These are phyloP conservation scores for Aspergillus heteromorphus DNA, from an alignment of 495 filamentous ascomycete genomes.

Conservation along the genomic window DNA sequence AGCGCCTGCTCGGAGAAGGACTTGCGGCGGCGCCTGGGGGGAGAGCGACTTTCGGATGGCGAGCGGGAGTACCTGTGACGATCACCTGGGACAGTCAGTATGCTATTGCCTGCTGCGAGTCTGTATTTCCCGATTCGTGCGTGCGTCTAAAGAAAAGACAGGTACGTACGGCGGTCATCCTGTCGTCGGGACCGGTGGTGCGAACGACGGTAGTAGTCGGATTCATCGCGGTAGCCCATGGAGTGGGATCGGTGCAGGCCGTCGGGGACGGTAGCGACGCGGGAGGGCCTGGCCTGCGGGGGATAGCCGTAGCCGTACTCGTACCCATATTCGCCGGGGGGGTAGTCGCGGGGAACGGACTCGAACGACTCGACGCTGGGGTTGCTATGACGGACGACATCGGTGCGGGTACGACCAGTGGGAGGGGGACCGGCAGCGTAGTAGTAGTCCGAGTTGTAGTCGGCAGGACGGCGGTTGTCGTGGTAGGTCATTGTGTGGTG, in stretches of 20 bases:
- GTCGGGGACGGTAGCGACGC: slow-evolving; percentile 24
- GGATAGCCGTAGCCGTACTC: slow-evolving; percentile 45
- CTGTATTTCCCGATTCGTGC: too few species aligned
- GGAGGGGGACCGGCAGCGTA: slow-evolving; percentile 17
- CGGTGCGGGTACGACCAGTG: slow-evolving; percentile 22
- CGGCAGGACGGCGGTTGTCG: slow-evolving; percentile 33
- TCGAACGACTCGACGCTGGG: slow-evolving; percentile 61
- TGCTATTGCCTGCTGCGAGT: neutral
- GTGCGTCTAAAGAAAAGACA: neutral
- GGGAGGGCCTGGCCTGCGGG: slow-evolving; percentile 32
- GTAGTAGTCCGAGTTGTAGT: slow-evolving; percentile 30
- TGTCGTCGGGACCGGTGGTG: slow-evolving; percentile 48
- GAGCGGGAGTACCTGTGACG: slow-evolving; percentile 37
- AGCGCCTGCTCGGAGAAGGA: slow-evolving; percentile 69
- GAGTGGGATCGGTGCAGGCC: slow-evolving; percentile 38
- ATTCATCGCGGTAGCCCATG: slow-evolving; percentile 39
- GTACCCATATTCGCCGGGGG: slow-evolving; percentile 46
- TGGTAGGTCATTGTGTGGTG: slow-evolving; percentile 35
- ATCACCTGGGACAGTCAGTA: slow-evolving; percentile 24
- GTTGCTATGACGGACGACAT: slow-evolving; percentile 46
- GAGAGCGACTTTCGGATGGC: slow-evolving; percentile 36
- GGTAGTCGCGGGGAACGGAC: slow-evolving; percentile 63
- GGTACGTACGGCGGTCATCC: slow-evolving; percentile 42
- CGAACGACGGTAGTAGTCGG: slow-evolving; percentile 53
- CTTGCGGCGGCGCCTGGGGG: slow-evolving; percentile 52